phyloP scores from a whole-genome alignment of 176 grass and related monocot genomes.

The Bonia amplexicaulis region DNA sequence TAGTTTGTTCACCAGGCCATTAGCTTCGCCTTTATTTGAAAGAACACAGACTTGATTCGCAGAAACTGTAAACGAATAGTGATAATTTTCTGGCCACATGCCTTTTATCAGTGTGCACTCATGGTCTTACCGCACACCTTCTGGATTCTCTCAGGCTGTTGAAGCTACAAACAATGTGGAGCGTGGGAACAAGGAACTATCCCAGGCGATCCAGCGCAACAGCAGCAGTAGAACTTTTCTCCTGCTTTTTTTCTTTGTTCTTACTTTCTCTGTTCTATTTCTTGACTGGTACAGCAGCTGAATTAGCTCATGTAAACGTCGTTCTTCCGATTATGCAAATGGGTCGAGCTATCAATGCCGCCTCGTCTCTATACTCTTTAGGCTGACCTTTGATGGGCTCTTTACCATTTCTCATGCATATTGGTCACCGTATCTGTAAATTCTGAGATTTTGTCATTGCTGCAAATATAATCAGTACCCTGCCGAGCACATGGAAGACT shows the following conservation, averaged over 20 bases:
- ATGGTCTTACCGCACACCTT: not conserved
- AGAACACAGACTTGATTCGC: not conserved
- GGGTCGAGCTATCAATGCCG: not conserved
- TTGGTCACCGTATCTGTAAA: not conserved
- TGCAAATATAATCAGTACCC: not conserved
- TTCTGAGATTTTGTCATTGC: not conserved
- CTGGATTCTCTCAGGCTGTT: constrained; percentile 55
- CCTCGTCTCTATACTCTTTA: not conserved
- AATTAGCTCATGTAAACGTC: not conserved
- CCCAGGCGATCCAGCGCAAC: constrained; percentile 84
- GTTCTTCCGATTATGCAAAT: not conserved
- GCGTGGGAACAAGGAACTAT: constrained; percentile 79
- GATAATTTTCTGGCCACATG: not conserved
- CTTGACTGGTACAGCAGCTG: constrained; percentile 83
- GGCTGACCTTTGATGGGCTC: not conserved
- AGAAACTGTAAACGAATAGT: not conserved
- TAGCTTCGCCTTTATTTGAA: not conserved
- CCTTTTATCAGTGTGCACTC: not conserved
- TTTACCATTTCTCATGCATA: not conserved
- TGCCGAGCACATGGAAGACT: not conserved
- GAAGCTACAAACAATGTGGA: constrained; percentile 95
- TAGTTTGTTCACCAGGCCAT: not conserved
- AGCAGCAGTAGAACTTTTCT: constrained; percentile 94
- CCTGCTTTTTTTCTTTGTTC: constrained; percentile 95
- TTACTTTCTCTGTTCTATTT: constrained; percentile 84